Evolutionary conservation across 2,329 filamentous ascomycete species (phyloP).

Genomic region (Colletotrichum sp.): DNA sequence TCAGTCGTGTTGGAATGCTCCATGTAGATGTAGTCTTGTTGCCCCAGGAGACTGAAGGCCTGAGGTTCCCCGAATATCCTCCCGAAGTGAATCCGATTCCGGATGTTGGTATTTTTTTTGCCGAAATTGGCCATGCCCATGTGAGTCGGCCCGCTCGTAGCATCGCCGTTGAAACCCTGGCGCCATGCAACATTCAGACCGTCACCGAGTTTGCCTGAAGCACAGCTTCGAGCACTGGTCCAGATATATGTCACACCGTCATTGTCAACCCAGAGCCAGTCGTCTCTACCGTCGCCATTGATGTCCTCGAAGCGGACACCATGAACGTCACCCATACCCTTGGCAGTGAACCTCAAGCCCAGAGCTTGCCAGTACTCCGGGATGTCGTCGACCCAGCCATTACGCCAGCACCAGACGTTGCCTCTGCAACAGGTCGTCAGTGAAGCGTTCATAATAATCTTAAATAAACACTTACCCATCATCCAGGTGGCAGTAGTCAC

Average conservation of each 20-base stretch:
- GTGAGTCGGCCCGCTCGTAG: slow-evolving; percentile 20
- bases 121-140: not conserved
- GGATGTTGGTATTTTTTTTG: not conserved
- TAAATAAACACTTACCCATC: rapidly evolving
- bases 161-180: slow-evolving; percentile 18
- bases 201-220: slow-evolving; percentile 14
- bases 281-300: slow-evolving; percentile 27
- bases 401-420: slow-evolving; percentile 35
- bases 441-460: not conserved
- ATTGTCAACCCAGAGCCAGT: slow-evolving; percentile 27
- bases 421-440: rapidly evolving
- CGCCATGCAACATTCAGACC: slow-evolving; percentile 22
- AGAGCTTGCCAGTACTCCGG: slow-evolving; percentile 39
- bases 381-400: slow-evolving; percentile 30
- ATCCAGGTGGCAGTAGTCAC: slow-evolving; percentile 32
- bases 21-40: slow-evolving; percentile 19
- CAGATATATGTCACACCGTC: slow-evolving; percentile 23
- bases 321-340: slow-evolving; percentile 23
- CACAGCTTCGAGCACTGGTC: slow-evolving; percentile 27
- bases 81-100: slow-evolving; percentile 7
- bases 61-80: slow-evolving; percentile 10
- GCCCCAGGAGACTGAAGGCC: slow-evolving; percentile 4
- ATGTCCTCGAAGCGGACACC: slow-evolving; percentile 28
- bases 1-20: not conserved
- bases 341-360: slow-evolving; percentile 23